These are phyloP conservation scores for Astrothelium macrocarpum DNA, from an alignment of 495 filamentous ascomycete genomes.

Conservation along the genomic window DNA sequence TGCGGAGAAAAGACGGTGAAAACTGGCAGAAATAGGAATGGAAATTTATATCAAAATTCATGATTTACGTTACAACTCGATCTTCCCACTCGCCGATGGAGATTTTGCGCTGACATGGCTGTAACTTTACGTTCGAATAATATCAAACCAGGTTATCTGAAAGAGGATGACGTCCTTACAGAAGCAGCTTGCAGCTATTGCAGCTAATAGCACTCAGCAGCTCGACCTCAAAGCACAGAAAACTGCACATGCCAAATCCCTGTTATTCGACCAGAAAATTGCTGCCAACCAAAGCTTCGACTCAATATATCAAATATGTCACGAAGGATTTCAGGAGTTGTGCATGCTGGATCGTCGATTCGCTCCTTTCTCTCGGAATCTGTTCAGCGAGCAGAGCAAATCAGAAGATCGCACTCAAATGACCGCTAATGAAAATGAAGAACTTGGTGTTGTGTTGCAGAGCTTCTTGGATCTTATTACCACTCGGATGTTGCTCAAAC, in stretches of 20 bases:
- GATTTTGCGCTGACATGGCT: too few relatives aligned
- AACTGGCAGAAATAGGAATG: background rate
- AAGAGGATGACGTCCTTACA: conserved; percentile 28
- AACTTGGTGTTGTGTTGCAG: conserved; percentile 66
- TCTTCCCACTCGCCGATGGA: too few relatives aligned
- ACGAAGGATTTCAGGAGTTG: conserved; percentile 81
- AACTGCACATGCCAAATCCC: conserved; percentile 75
- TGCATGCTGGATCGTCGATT: conserved; percentile 77
- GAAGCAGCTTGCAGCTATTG: conserved; percentile 34
- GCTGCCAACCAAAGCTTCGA: conserved; percentile 82
- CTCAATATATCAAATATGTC: conserved; percentile 73
- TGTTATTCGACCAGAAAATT: conserved; percentile 76
- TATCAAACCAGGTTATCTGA: too few relatives aligned
- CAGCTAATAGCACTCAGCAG: conserved; percentile 32
- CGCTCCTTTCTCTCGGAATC: conserved; percentile 50
- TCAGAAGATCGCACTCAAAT: conserved; percentile 75
- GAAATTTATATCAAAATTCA: background rate
- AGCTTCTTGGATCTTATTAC: conserved; percentile 71
- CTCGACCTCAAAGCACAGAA: conserved; percentile 87
- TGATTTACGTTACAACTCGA: background rate
- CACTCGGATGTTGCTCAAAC: conserved; percentile 66
- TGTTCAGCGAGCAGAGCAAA: conserved; percentile 91
- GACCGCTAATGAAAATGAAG: conserved; percentile 67
- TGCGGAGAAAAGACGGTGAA: conserved; percentile 2
- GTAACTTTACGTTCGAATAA: too few relatives aligned